Evolutionary conservation across 2,329 filamentous ascomycete species (phyloP).

Genomic region (Botryotinia convoluta): DNA sequence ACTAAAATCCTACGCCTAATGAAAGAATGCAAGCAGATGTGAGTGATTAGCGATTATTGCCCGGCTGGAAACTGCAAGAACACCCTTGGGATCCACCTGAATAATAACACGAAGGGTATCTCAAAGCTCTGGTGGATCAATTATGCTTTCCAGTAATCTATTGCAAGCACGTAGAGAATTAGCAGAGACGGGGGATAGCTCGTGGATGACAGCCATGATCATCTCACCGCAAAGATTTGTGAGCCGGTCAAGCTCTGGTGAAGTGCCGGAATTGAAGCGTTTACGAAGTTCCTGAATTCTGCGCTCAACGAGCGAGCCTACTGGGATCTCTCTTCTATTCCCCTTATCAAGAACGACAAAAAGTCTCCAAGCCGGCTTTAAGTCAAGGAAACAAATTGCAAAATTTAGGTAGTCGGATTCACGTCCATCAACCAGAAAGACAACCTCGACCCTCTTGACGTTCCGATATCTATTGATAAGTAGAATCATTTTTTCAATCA

Average conservation of each 20-base stretch:
- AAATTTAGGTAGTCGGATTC: background rate
- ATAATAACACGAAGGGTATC: background rate
- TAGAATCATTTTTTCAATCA: background rate
- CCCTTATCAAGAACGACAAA: background rate
- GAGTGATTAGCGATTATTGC: background rate
- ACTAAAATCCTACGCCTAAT: background rate
- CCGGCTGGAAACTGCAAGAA: background rate
- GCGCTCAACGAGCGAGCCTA: background rate
- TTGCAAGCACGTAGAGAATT: background rate
- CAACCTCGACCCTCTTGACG: background rate
- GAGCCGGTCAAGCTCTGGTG: background rate
- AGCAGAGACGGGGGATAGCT: background rate
- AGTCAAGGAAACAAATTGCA: background rate
- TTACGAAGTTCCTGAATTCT: background rate
- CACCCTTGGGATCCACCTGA: background rate
- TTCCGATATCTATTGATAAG: background rate
- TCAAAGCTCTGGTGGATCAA: background rate
- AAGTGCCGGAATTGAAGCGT: background rate
- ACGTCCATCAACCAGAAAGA: background rate
- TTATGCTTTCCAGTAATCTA: background rate
- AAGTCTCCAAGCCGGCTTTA: background rate
- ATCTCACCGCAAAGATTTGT: background rate
- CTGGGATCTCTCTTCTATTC: background rate
- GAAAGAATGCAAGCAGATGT: background rate
- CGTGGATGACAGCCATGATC: background rate